phyloP scores from a whole-genome alignment of 768 basidiomycete genomes.

The Tulasnella sp. region DNA sequence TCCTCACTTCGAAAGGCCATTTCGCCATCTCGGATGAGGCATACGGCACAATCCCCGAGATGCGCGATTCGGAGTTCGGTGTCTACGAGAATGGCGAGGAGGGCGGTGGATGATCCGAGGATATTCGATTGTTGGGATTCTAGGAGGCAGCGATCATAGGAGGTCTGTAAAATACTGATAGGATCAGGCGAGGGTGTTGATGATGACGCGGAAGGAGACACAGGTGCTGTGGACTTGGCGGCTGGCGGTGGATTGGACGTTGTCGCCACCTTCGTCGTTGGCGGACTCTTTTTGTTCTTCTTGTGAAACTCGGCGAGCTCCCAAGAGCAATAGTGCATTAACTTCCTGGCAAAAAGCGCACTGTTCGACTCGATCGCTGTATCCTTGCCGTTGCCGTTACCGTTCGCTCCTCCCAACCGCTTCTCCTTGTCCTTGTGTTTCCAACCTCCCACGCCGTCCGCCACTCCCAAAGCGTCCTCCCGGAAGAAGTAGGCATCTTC shows the following conservation, averaged over 20 bases:
- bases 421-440: constrained; percentile 30
- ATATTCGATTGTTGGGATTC: constrained; percentile 34
- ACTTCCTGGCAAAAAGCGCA: constrained; percentile 43
- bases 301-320: constrained; percentile 35
- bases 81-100: constrained; percentile 34
- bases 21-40: constrained; percentile 61
- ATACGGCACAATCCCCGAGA: constrained; percentile 79
- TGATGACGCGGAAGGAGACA: background rate
- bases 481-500: constrained; percentile 85
- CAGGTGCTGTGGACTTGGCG: constrained; percentile 14
- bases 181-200: constrained; percentile 26
- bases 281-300: background rate
- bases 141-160: constrained; percentile 33
- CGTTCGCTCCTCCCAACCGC: constrained; percentile 28
- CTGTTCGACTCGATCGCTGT: constrained; percentile 48
- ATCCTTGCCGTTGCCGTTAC: constrained; percentile 24
- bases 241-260: background rate
- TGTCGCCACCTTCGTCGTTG: background rate
- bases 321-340: constrained; percentile 78
- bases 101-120: constrained; percentile 33
- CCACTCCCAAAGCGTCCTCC: constrained; percentile 79
- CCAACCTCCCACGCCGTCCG: constrained; percentile 96
- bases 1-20: constrained; percentile 83
- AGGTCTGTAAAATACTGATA: constrained; percentile 35
- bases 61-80: constrained; percentile 74